Evolutionary conservation across 2,329 filamentous ascomycete species (phyloP), one percentile per base, ranked within the genome.

Genomic region (Neurospora sp.): DNA sequence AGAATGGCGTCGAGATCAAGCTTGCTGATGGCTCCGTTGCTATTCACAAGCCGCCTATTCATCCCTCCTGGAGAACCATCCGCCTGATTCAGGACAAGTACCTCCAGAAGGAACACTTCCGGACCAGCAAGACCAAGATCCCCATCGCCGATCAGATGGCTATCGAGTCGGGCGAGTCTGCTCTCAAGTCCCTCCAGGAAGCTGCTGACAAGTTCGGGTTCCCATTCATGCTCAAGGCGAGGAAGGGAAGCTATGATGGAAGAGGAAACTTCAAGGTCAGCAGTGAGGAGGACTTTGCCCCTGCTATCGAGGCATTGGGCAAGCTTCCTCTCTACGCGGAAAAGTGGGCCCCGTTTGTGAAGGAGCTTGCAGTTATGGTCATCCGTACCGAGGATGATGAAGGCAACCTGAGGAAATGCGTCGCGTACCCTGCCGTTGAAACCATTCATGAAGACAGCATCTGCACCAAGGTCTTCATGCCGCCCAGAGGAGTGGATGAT

Each of bases 361-460:
- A 91, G 82, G 95, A 98, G 82, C 83, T 98, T 68, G 92, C 96
- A 5, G 94, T 97, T 74, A 97, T 98, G 89, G 95, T 97, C 8
- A 88, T 98, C 70, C 92, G 97, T 77, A 97, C 92, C 0, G 91
- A 94, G 77, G 89, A 96, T 74, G 81, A 83, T 65, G 78, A 82
- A 2, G 85, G 85, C 0, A 80, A 80, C 15, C 78, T 84, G 8
- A 85, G 81, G 71, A 78, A 78, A 15, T 79, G 86, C 12, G 82
- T 93, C 39, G 88, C 94, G 4, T 98, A 96, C 78, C 94, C 96
- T 0, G 91, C 91, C 0, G 94, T 97, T 1, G 96, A 99, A 83
- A 98, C 95, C 0, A 87, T 98, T 38, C 96, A 99, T 76, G 92
- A 97, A 80, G 92, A 98, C 80, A 96, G 89, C 77, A 93, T 99